phyloP scores from a whole-genome alignment of 306 rosid species.

The Luffa aegyptiaca region DNA sequence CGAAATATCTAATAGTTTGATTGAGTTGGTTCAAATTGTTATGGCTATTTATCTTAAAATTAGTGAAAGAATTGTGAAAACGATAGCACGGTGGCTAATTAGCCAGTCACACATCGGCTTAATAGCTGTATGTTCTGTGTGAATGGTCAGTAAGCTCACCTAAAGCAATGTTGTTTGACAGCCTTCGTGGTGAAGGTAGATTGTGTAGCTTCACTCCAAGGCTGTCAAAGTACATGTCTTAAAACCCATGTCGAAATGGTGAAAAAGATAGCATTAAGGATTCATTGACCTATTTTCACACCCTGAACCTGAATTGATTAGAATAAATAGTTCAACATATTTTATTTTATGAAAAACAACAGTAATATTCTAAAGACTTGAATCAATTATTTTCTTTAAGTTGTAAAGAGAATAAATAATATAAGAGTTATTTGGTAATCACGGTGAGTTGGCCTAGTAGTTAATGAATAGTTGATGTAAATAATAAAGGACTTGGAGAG shows the following conservation, averaged over 20 bases:
- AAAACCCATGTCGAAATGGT: slow-evolving; percentile 12
- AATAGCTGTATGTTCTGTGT: slow-evolving; percentile 42
- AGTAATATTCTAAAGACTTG: not conserved
- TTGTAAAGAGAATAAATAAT: not conserved
- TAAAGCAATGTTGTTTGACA: not conserved
- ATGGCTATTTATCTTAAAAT: not conserved
- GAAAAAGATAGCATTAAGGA: not conserved
- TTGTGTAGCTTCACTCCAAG: not conserved
- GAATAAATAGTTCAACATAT: not conserved
- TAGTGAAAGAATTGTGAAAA: not conserved
- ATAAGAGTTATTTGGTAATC: not conserved
- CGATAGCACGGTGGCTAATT: slow-evolving; percentile 47
- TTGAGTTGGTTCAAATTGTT: not conserved
- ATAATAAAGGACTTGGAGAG: not conserved
- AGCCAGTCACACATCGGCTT: slow-evolving; percentile 63
- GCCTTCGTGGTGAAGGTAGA: not conserved
- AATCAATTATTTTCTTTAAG: not conserved
- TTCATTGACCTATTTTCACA: not conserved
- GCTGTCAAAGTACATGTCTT: not conserved
- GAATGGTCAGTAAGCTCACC: slow-evolving; percentile 93
- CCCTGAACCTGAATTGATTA: not conserved
- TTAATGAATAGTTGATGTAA: not conserved
- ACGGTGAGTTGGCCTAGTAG: not conserved
- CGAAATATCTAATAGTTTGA: not conserved
- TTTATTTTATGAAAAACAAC: not conserved